Base-by-base conservation (phyloP, 2,329 filamentous ascomycete genomes). In the Blastomyces percursus region DNA sequence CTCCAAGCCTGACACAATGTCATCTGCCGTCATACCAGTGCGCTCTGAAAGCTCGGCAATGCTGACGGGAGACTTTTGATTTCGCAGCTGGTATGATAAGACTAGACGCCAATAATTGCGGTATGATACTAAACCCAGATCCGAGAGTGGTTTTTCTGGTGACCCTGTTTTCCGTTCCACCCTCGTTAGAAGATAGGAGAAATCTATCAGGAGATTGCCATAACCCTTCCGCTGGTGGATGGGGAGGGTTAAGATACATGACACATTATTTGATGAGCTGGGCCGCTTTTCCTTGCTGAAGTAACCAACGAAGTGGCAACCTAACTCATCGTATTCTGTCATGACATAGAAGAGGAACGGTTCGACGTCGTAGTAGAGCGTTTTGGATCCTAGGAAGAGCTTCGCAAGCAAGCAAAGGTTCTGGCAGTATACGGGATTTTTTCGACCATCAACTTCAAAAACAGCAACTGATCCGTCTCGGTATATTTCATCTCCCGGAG, bases 261-360 rank as follows among this genome's bases (percentile, higher is more conserved):
- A 96, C 57, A 99, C 94, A 67, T 99, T 99, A 75, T 99, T 97
- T 69, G 92, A 88, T 65, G 91, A 96, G 74, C 90, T 93, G 1
- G 91, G 88, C 52, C 95, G 84, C 77, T 99, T 99, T 77, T 99
- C 94, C 74, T 99, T 99, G 59, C 94, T 97, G 75, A 99, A 99
- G 73, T 96, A 99, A n/a, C 94, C 94, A n/a, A 99, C 90, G 59
- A 99, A 84, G 71, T 97, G 94, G 70, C 89, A 94, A 16, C 94
- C 94, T 69, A 91, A 87, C 59, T 96, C 91, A 66, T 92, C 90
- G 68, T 89, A 86, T 50, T 87, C 88, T 32, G 90, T 90, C 93
- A 99, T 96, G 74, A 96, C 93, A 76, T 99, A 99, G 79, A 99
- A 99, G 44, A 99, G 78, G 73, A 99, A 99, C 0, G 94, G 94